Evolutionary conservation across 2,329 filamentous ascomycete species (phyloP).

Genomic region (Xylaria sp.): DNA sequence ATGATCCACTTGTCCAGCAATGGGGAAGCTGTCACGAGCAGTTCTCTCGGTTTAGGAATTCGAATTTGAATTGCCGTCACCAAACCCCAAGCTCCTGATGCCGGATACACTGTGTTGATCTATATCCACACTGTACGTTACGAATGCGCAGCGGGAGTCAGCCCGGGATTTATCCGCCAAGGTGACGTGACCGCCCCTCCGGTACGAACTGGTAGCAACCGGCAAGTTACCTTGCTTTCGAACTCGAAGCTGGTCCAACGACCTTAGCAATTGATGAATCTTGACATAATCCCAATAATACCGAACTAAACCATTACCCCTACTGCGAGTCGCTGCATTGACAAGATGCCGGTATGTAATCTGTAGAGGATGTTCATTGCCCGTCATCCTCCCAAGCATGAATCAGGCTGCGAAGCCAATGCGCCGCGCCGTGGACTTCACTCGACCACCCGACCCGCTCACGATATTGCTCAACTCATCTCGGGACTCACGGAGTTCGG

Average conservation of each 20-base stretch:
- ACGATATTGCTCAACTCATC: neutral
- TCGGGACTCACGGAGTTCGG: neutral
- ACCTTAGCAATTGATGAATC: neutral
- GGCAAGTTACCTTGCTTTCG: conserved; percentile 5
- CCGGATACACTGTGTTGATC: too few relatives aligned
- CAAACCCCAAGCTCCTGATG: too few relatives aligned
- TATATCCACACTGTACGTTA: neutral
- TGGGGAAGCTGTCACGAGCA: too few relatives aligned
- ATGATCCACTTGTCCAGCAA: too few relatives aligned
- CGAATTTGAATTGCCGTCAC: too few relatives aligned
- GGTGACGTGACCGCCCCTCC: conserved; percentile 7
- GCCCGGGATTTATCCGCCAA: conserved; percentile 13
- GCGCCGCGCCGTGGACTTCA: neutral
- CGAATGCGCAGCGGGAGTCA: neutral
- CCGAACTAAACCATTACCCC: conserved; percentile 18
- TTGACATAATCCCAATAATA: conserved; percentile 8
- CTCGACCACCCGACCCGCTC: too few relatives aligned
- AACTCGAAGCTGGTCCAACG: neutral
- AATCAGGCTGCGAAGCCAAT: neutral
- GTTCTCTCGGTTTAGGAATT: too few relatives aligned
- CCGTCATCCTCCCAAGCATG: neutral
- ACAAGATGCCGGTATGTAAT: conserved; percentile 44
- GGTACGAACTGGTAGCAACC: neutral
- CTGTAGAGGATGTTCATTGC: conserved; percentile 6
- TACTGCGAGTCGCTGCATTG: conserved; percentile 27